These are phyloP conservation scores for Fusarium euwallaceae DNA, from an alignment of 2,329 filamentous ascomycete species.

Conservation along the genomic window DNA sequence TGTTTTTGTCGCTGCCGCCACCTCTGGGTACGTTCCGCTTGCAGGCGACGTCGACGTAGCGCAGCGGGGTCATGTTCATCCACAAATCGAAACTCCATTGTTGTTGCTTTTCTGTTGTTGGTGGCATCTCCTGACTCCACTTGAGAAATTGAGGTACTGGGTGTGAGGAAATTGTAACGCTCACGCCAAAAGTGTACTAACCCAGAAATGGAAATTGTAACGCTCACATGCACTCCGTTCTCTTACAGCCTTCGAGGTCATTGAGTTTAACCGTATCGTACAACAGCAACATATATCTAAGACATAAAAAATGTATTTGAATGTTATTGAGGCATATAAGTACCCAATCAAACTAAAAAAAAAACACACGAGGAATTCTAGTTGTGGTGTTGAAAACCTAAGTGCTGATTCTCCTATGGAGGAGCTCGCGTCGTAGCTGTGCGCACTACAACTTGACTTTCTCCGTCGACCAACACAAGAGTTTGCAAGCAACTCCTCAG, in stretches of 20 bases:
- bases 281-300: not conserved
- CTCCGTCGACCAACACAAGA: too few species aligned
- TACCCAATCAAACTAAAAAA: not conserved
- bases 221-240: not conserved
- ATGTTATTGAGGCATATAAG: not conserved
- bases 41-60: not conserved
- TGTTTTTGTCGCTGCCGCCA: not conserved
- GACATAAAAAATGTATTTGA: not conserved
- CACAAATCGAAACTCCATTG: not conserved
- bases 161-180: not conserved
- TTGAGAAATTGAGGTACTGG: slow-evolving; percentile 1
- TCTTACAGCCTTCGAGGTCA: not conserved
- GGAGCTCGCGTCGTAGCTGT: too few species aligned
- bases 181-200: not conserved
- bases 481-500: too few species aligned
- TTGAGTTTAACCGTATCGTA: not conserved
- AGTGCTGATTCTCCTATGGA: not conserved
- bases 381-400: slow-evolving; percentile 9
- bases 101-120: not conserved
- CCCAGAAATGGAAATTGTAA: not conserved
- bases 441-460: too few species aligned
- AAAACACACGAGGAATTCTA: not conserved
- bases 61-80: slow-evolving; percentile 3
- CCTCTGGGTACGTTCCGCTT: not conserved
- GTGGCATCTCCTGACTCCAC: not conserved